Base-by-base conservation (phyloP, 2,329 filamentous ascomycete species). In the Amauroascus niger region DNA sequence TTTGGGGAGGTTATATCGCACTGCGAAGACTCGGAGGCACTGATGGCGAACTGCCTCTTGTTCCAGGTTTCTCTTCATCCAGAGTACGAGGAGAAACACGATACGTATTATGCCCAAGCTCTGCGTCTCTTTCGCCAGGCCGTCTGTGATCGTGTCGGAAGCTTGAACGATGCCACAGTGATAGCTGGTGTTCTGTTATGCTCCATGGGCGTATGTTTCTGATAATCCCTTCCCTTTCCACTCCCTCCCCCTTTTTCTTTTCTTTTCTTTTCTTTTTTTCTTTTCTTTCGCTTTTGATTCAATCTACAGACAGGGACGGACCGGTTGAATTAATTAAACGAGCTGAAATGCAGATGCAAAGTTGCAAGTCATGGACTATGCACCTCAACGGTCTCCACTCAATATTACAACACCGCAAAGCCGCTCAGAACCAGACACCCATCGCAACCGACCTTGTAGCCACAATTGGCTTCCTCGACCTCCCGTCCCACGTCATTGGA, bases 331-430 rank as follows among this genome's bases (percentile, higher is more conserved):
- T 14, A 33, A 20, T 16, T 5, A 8, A 24, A 40, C 14, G 3
- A 9, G 14, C 14, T 4, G 9, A 16, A 6, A 4, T 18, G 4
- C 20, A 57, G 55, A 57, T 57, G 44, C 53, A 57, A 46, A 51
- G 40, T 8, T 57, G 55, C 45, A 57, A 52, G 24, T 55, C 53
- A 13, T 57, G 55, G 55, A 57, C 48, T 18, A 50, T 57, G 30
- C 55, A 57, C 47, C 52, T 57, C 9, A 55, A 37, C 14, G 55
- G 55, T 9, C 52, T 57, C 35, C 50, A 55, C 35, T 41, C 55
- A 1, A 57, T 57, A 6, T 39, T 57, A 3, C 35, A 46, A 33
- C 48, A 53, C 20, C 52, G 55, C 5, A 55, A 46, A 11, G 33
- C 33, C 9, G 43, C n/a, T 9, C 28, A 52, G 13, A 45, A 54